Evolutionary conservation across 1,284 basidiomycete species (phyloP).

Genomic region (Naganishia sp.): DNA sequence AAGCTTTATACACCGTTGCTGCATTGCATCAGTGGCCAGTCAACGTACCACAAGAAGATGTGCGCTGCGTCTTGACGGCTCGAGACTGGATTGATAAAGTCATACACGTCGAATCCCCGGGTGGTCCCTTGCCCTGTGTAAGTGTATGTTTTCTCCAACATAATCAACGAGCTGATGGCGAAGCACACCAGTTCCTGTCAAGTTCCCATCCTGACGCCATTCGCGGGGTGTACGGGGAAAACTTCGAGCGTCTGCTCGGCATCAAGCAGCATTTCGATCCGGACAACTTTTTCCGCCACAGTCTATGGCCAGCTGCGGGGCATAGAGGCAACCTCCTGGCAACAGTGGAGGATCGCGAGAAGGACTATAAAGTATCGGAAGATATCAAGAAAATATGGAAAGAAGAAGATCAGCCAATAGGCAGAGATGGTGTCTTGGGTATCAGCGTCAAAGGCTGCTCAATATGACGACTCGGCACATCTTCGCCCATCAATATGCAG

Average conservation of each 20-base stretch:
- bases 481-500: too few species aligned
- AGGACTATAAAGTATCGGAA: constrained; percentile 5
- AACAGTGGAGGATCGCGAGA: constrained; percentile 1
- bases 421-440: constrained; percentile 17
- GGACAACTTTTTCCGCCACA: constrained; percentile 67
- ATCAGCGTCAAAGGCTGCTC: background rate
- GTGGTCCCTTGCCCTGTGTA: constrained; percentile 79
- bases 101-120: constrained; percentile 66
- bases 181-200: constrained; percentile 65
- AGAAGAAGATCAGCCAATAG: constrained; percentile 23
- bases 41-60: constrained; percentile 65
- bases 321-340: constrained; percentile 17
- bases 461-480: background rate
- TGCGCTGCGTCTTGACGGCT: constrained; percentile 72
- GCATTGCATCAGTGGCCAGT: constrained; percentile 91
- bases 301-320: constrained; percentile 63
- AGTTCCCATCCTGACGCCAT: constrained; percentile 40
- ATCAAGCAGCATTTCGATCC: constrained; percentile 77
- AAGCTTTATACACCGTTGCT: constrained; percentile 78
- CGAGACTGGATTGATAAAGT: constrained; percentile 81
- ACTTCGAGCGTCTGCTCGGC: constrained; percentile 67
- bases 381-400: constrained; percentile 15
- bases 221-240: constrained; percentile 67
- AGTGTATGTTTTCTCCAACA: constrained; percentile 45
- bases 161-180: constrained; percentile 32